Evolutionary conservation across 1,139 yeast genomes (phyloP).

Genomic region (Keqinozyma sinolaborantium): DNA sequence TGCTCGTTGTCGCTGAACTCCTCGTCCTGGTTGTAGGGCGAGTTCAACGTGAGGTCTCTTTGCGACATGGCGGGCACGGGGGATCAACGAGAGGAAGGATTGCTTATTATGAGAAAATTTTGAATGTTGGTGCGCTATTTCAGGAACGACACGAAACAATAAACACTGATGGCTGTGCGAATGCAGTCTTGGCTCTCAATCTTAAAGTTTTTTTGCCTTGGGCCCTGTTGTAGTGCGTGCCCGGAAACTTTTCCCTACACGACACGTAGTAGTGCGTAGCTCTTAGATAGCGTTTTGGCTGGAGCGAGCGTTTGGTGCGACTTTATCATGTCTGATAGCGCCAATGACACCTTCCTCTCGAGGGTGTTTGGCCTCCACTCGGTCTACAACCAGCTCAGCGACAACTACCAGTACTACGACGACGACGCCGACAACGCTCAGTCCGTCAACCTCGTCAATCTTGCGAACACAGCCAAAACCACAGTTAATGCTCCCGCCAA

Average conservation of each 20-base stretch:
- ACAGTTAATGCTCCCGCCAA: conserved; percentile 3
- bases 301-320: no score
- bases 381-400: conserved; percentile 39
- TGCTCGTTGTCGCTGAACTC: conserved; percentile 11
- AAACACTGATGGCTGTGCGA: neutral
- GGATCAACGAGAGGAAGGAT: neutral
- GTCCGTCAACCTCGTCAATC: conserved; percentile 5
- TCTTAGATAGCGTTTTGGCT: no score
- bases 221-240: neutral
- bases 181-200: neutral
- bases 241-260: neutral
- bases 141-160: neutral
- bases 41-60: conserved; percentile 30
- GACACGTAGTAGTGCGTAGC: no score
- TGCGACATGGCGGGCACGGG: conserved; percentile 21
- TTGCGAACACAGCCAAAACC: conserved; percentile 7
- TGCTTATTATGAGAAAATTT: neutral
- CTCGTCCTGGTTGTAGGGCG: conserved; percentile 12
- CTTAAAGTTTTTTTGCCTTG: neutral
- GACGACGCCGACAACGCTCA: conserved; percentile 26
- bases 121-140: no score
- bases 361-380: conserved; percentile 56
- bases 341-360: conserved; percentile 48
- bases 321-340: neutral
- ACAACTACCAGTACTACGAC: conserved; percentile 37